Base-by-base conservation (phyloP, 2,329 filamentous ascomycete species). In the Monilinia fructicola region DNA sequence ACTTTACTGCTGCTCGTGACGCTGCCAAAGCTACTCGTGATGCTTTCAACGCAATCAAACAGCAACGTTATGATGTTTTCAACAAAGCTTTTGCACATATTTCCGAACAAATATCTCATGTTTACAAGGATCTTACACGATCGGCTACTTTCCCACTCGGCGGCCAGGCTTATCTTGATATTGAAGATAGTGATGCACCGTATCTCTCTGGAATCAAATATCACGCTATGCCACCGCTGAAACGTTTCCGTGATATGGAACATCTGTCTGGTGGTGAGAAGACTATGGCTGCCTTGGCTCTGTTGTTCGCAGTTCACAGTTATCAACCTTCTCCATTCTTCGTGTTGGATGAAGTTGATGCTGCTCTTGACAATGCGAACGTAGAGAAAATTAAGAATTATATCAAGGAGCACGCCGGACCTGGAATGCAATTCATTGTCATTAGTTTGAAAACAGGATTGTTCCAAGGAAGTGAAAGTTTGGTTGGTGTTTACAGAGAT, bases 161-260 rank as follows among this genome's bases (percentile, higher is more conserved):
- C 73, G 95, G 95, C 11, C 86, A 88, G 77, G 87, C 87, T 1
- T 97, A 97, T 76, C 87, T 99, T 58, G 93, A 97, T 75, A 93
- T 96, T 67, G 87, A 90, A 77, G 94, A 99, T 77, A 91, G 90
- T n/a, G 93, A 97, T 70, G 94, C 96, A 75, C 95, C 95, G 0
- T 99, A 98, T 78, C 86, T 97, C 4, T 92, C 91, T 52, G 95
- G 95, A 42, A 93, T 99, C 79, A 97, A 97, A 76, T 99, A 99
- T 79, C 93, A 98, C 77, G 96, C 95, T 69, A 99, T 98, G 93
- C 95, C 95, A 26, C 95, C 95, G 1, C 87, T 97, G 69, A 99
- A 99, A 81, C 92, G 95, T 55, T 99, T 99, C 85, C 87, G 95
- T 73, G 96, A 99, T 78, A 99, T 99, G 95, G 95, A 99, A 78